phyloP scores from a whole-genome alignment of 768 basidiomycete species.

The Mrakia gelida region DNA sequence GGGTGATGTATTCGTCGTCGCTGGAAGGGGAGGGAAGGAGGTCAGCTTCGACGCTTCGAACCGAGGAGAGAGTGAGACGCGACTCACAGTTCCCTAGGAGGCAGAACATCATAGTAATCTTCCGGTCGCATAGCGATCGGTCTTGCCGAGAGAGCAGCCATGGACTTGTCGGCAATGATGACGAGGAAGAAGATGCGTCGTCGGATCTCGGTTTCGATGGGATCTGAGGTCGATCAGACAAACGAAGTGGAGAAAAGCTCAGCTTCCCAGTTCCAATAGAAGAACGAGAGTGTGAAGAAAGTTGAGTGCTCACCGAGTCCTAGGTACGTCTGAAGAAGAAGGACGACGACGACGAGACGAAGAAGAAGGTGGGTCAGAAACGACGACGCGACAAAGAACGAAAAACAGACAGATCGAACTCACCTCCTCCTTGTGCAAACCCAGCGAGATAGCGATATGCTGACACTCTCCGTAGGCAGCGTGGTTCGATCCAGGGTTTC shows the following conservation, averaged over 20 bases:
- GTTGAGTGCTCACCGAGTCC: neutral
- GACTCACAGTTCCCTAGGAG: slow-evolving; percentile 41
- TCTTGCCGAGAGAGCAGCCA: slow-evolving; percentile 68
- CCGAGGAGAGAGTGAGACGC: slow-evolving; percentile 1
- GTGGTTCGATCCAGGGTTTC: slow-evolving; percentile 13
- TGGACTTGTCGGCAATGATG: slow-evolving; percentile 83
- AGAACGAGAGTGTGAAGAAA: neutral
- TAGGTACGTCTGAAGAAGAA: slow-evolving; percentile 49
- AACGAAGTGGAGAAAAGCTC: slow-evolving; percentile 39
- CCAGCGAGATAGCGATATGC: slow-evolving; percentile 72
- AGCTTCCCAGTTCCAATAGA: neutral
- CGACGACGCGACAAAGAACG: neutral
- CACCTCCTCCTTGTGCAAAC: slow-evolving; percentile 72
- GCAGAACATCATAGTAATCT: slow-evolving; percentile 50
- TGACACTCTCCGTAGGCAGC: slow-evolving; percentile 41
- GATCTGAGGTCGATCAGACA: slow-evolving; percentile 71
- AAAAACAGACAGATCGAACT: neutral
- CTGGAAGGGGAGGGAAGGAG: slow-evolving; percentile 40
- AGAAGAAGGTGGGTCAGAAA: neutral
- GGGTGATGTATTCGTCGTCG: slow-evolving; percentile 62
- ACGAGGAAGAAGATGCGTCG: slow-evolving; percentile 83
- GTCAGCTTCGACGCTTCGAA: slow-evolving; percentile 17
- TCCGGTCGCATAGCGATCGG: slow-evolving; percentile 84
- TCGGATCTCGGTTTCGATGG: slow-evolving; percentile 82
- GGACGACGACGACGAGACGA: too few relatives aligned